Base-by-base conservation (phyloP, 2,329 filamentous ascomycete genomes). In the Penicillium fuscoglaucum region DNA sequence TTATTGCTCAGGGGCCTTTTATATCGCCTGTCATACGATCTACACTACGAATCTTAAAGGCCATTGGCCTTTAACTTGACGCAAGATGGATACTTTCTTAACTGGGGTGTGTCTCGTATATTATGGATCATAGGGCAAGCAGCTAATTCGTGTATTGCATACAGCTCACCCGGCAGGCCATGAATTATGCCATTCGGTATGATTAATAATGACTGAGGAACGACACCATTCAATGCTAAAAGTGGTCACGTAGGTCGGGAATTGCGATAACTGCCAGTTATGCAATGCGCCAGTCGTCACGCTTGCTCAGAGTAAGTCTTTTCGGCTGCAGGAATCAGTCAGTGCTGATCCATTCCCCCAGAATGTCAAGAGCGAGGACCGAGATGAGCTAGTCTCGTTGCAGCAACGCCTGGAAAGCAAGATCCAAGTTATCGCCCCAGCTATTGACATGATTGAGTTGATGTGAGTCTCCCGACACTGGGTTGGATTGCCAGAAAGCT, bases 371-470 rank as follows among this genome's bases (percentile, higher is more conserved):
- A 85, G 92, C 68, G 84, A 83, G 65, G 83, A 87, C 29, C 82
- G 89, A 50, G 84, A 89, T 59, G 90, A 96, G 72, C 81, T 98
- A 6, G 82, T 85, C 57, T 74, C 78, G 2, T 79, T 97, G 13
- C 91, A 96, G 70, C 81, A 86, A 53, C 84, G 88, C 1, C 82
- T 98, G 4, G 86, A 96, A 67, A 87, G 84, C 74, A 98, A 96
- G 74, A 96, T 98, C 68, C 89, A 87, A 76, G 91, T 96, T 64
- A 87, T 97, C 46, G 92, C 91, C 12, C 93, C 93, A 0, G 90
- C 91, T 10, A 93, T 96, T 69, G 91, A 96, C 72, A 87, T 96
- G 80, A 91, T 96, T 67, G 91, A 96, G 73, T 83, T 97, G 67
- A 95, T 95, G 87, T 90, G 74, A 67, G 82, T 70, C 31, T 17